phyloP scores from a whole-genome alignment of 1,139 yeast species.

The Keqinozyma sinolaborantium region DNA sequence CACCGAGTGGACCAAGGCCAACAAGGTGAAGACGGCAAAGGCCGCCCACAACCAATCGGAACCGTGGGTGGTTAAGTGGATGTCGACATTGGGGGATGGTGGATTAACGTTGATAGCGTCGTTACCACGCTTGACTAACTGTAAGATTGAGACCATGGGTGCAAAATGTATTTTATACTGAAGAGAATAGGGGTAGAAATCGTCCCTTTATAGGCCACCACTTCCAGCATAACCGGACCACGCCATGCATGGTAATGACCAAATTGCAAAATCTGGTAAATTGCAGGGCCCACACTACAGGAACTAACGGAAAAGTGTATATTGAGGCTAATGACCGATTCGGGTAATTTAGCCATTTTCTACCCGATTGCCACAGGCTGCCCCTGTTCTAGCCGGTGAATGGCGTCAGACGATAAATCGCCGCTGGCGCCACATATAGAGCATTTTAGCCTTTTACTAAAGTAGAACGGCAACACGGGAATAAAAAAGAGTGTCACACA shows the following conservation, averaged over 20 bases:
- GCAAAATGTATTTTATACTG: neutral
- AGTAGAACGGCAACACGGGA: conserved; percentile 43
- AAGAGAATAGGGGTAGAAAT: conserved; percentile 7
- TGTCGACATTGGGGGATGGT: conserved; percentile 35
- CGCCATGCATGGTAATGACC: too few species aligned
- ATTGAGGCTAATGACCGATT: too few species aligned
- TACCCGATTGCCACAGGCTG: conserved; percentile 42
- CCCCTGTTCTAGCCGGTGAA: conserved; percentile 32
- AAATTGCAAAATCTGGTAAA: too few species aligned
- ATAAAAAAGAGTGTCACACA: conserved; percentile 44
- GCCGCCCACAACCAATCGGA: conserved; percentile 74
- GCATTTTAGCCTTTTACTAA: conserved; percentile 35
- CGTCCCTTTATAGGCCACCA: neutral
- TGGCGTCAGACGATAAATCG: conserved; percentile 25
- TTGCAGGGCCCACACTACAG: too few species aligned
- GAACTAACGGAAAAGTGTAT: conserved; percentile 1
- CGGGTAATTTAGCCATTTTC: too few species aligned
- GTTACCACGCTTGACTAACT: conserved; percentile 24
- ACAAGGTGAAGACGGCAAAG: conserved; percentile 45
- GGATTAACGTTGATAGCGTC: conserved; percentile 50
- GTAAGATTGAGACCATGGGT: conserved; percentile 10
- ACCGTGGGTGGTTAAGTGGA: conserved; percentile 56
- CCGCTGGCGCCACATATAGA: conserved; percentile 45
- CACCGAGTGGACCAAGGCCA: conserved; percentile 38
- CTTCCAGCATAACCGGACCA: neutral